A percentile compares a stretch with the other conserved stretches of the same genome.
These are phyloP conservation scores for Triadica sebifera DNA, from an alignment of 345 rosid genomes.

Conservation along the genomic window DNA sequence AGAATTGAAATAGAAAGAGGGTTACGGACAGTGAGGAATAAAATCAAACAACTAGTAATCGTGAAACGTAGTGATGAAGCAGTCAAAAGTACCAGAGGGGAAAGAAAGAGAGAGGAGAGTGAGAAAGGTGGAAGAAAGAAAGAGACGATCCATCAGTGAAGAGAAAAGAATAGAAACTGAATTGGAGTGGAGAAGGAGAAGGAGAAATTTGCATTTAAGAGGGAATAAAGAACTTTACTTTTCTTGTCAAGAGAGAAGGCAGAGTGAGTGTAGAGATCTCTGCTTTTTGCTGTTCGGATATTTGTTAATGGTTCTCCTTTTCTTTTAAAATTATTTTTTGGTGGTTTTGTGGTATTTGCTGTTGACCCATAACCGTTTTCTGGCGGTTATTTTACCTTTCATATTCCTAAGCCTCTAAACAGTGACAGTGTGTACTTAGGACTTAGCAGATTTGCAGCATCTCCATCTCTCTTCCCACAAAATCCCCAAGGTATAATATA, in stretches of 20 bases:
- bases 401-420: too few species aligned
- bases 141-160: conserved; percentile 37
- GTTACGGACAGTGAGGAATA: too few species aligned
- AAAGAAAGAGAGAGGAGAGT: conserved; percentile 22
- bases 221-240: conserved; percentile 35
- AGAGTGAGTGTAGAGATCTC: background rate
- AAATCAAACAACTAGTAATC: background rate
- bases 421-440: too few species aligned
- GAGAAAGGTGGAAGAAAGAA: conserved; percentile 23
- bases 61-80: background rate
- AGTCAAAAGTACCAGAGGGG: conserved; percentile 36
- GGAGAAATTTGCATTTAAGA: background rate
- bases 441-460: too few species aligned
- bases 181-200: background rate
- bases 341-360: background rate
- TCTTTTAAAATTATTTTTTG: too few species aligned
- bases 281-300: background rate
- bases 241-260: conserved; percentile 10
- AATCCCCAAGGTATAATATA: too few species aligned
- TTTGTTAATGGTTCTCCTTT: too few species aligned
- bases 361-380: background rate
- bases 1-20: background rate
- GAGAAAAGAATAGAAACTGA: background rate
- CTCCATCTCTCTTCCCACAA: too few species aligned
- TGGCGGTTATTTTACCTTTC: background rate